A percentile compares a stretch with the other conserved stretches of the same genome.
phyloP scores from a whole-genome alignment of 2,329 filamentous ascomycete species.

The Rhynchosporium secalis region DNA sequence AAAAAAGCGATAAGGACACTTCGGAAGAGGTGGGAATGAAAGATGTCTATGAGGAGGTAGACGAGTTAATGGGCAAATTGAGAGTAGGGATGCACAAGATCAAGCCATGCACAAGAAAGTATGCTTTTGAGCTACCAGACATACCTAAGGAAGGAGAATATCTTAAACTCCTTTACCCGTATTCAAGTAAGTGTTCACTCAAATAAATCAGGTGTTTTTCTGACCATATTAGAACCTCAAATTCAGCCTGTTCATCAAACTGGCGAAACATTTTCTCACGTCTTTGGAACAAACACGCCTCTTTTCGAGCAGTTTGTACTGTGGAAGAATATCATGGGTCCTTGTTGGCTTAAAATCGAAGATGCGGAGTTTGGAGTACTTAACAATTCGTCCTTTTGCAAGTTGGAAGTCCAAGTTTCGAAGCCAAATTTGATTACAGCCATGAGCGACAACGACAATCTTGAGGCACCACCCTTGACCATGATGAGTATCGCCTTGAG shows the following conservation, averaged over 20 bases:
- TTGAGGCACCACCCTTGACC: conserved; percentile 84
- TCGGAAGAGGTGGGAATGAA: conserved; percentile 80
- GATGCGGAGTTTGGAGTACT: conserved; percentile 80
- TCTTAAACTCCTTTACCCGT: conserved; percentile 93
- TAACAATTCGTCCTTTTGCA: conserved; percentile 95
- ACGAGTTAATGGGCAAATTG: conserved; percentile 82
- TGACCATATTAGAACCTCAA: conserved; percentile 53
- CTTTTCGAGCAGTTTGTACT: conserved; percentile 98
- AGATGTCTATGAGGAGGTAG: conserved; percentile 88
- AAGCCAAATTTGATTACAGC: conserved; percentile 75
- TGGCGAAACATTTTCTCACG: conserved; percentile 89
- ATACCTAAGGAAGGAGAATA: conserved; percentile 90
- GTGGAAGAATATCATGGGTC: conserved; percentile 99
- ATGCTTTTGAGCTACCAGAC: conserved; percentile 87
- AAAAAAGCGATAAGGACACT: conserved; percentile 65
- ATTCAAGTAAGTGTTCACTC: conserved; percentile 60
- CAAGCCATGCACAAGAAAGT: conserved; percentile 86
- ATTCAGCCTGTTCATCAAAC: conserved; percentile 64
- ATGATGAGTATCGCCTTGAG: conserved; percentile 94
- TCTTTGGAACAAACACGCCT: conserved; percentile 90
- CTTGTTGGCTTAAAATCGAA: conserved; percentile 92
- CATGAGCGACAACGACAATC: conserved; percentile 73
- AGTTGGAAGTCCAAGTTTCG: conserved; percentile 81
- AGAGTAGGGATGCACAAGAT: conserved; percentile 90
- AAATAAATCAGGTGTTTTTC: neutral